phyloP scores from a whole-genome alignment of 805 yeast genomes.

The Ogataea naganishii region DNA sequence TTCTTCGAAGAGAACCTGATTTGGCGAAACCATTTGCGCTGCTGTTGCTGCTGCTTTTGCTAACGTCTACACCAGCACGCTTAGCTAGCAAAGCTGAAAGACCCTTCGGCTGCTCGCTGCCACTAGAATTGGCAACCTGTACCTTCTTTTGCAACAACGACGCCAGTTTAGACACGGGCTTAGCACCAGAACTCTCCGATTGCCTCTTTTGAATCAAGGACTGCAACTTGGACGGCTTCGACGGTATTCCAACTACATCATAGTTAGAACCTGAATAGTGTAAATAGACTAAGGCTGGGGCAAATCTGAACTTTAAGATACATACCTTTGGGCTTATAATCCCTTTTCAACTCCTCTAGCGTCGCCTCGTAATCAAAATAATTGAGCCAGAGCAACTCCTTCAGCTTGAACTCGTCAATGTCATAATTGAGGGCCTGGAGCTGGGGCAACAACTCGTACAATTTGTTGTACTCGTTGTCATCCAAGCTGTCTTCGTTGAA shows the following conservation, averaged over 20 bases:
- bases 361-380: constrained; percentile 48
- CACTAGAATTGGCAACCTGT: no score
- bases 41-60: no score
- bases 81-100: no score
- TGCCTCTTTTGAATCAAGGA: constrained; percentile 7
- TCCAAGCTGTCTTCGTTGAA: constrained; percentile 31
- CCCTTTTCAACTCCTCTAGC: constrained; percentile 34
- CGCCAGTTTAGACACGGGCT: constrained; percentile 32
- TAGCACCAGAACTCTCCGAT: constrained; percentile 1
- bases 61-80: no score
- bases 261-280: not conserved
- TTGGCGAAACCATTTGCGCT: no score
- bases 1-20: no score
- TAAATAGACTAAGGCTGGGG: not conserved
- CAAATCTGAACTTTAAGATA: constrained; percentile 4
- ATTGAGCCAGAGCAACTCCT: constrained; percentile 51
- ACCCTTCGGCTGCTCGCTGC: no score
- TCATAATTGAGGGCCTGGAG: constrained; percentile 29
- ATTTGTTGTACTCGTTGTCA: constrained; percentile 33
- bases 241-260: not conserved
- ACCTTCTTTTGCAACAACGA: constrained; percentile 36
- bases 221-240: constrained; percentile 11
- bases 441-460: constrained; percentile 34
- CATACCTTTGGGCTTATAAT: constrained; percentile 18
- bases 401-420: constrained; percentile 40